Evolutionary conservation across 2,329 filamentous ascomycete species (phyloP), one percentile per base, ranked within the genome.

Genomic region (Nemania sp.): DNA sequence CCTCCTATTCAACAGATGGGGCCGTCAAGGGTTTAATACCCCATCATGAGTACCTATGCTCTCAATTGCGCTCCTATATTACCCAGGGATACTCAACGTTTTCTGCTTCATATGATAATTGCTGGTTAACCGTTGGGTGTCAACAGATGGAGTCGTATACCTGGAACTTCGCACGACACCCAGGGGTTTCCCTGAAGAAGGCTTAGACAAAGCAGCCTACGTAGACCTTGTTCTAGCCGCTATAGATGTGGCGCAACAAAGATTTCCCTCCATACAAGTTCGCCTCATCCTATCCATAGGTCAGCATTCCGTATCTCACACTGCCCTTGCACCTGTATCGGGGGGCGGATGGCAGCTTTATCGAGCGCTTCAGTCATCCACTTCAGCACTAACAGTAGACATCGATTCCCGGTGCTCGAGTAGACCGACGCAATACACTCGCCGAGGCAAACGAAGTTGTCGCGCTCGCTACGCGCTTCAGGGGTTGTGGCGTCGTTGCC

Each of bases 91-190:
- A 29, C 25, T 3, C 3, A 4, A 7, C 3, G 25, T 29, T 40
- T 11, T 46, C 35, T 9, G 12, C 45, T 20, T 17, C 5, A 10
- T 3, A 29, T n/a, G 18, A 37, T 42, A 9, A 3, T 13, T 34
- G 17, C 21, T 48, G 9, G 20, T 17, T 43, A 13, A 25, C 56
- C 51, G 12, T 29, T n/a, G 7, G 25, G 25, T 29, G 3, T 29
- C 3, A 29, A 29, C 25, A 62, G 62, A 95, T 70, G 89, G 90
- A 37, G 87, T 94, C 15, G 81, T 84, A n/a, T 94, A 95, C 71
- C 81, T 93, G 12, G 91, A 96, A 73, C 83, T 95, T 21, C 86
- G 91, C 45, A 94, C 91, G 0, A 95, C 90, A 1, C 91, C 91
- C 1, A 85, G 91, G 54, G 80, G 82, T 1, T 84, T 88, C 35